phyloP scores from a whole-genome alignment of 345 rosid genomes.

The Microthlaspi erraticum region DNA sequence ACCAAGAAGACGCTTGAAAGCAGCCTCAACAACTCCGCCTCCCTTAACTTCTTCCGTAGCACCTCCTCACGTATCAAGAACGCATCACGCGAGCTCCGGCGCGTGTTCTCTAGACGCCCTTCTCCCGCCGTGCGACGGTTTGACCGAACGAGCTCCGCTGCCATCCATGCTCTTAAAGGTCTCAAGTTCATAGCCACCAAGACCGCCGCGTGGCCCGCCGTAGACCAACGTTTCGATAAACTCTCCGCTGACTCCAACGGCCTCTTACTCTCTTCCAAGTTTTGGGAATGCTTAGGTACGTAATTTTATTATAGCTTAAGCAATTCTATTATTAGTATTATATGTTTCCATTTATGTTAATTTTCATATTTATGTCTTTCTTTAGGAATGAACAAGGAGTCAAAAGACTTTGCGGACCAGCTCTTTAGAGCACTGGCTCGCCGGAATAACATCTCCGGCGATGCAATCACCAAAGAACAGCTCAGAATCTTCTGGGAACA shows the following conservation, averaged over 20 bases:
- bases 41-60: slow-evolving; percentile 62
- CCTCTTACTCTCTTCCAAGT: slow-evolving; percentile 62
- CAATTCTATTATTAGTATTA: background rate
- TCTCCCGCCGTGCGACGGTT: slow-evolving; percentile 47
- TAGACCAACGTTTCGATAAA: slow-evolving; percentile 63
- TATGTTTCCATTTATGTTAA: background rate
- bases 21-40: slow-evolving; percentile 46
- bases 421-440: slow-evolving; percentile 78
- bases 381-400: slow-evolving; percentile 83
- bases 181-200: slow-evolving; percentile 78
- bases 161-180: slow-evolving; percentile 81
- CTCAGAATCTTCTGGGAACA: slow-evolving; percentile 82
- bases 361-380: background rate
- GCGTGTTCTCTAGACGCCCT: slow-evolving; percentile 62
- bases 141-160: slow-evolving; percentile 77
- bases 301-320: background rate
- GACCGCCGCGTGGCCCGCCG: slow-evolving; percentile 70
- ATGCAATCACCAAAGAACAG: slow-evolving; percentile 67
- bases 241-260: slow-evolving; percentile 61
- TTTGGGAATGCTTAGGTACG: slow-evolving; percentile 86
- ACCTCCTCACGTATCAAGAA: slow-evolving; percentile 71
- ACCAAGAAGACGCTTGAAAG: slow-evolving; percentile 70
- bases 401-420: slow-evolving; percentile 84
- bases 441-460: slow-evolving; percentile 60
- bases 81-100: slow-evolving; percentile 79